These are phyloP conservation scores for Salvia sclarea DNA, from an alignment of 305 asterid species.

Conservation along the genomic window DNA sequence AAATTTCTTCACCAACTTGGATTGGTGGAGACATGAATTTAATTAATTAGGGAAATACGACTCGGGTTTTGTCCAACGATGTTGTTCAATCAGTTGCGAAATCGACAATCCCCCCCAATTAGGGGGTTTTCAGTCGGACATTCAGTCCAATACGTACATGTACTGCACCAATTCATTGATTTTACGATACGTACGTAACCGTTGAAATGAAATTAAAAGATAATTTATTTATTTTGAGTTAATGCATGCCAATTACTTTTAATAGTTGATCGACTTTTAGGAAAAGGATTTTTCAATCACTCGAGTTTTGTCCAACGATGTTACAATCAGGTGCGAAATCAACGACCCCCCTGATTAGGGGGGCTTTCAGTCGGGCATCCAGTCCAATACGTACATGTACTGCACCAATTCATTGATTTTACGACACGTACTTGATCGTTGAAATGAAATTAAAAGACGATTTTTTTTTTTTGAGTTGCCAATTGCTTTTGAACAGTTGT, in stretches of 20 bases:
- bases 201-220: slow-evolving; percentile 17
- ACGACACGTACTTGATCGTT: too few relatives aligned
- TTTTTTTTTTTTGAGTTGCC: slow-evolving; percentile 22
- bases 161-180: too few relatives aligned
- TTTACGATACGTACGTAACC: too few relatives aligned
- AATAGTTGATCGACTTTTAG: neutral
- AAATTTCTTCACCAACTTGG: neutral
- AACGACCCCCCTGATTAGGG: too few relatives aligned
- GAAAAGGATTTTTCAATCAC: neutral
- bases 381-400: too few relatives aligned
- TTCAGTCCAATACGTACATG: too few relatives aligned
- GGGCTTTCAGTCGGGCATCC: too few relatives aligned
- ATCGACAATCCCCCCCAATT: too few relatives aligned
- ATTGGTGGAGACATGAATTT: neutral
- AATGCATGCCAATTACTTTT: slow-evolving; percentile 10
- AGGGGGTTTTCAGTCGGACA: too few relatives aligned
- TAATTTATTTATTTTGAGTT: slow-evolving; percentile 26
- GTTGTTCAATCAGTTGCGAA: neutral
- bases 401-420: too few relatives aligned
- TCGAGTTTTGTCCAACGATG: neutral
- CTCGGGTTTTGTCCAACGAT: neutral
- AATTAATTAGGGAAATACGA: too few relatives aligned
- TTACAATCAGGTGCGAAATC: neutral
- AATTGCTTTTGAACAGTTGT: slow-evolving; percentile 6
- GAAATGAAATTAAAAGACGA: slow-evolving; percentile 25